Base-by-base conservation (phyloP, 106 monocot genomes). In the Iris macrosiphon region DNA sequence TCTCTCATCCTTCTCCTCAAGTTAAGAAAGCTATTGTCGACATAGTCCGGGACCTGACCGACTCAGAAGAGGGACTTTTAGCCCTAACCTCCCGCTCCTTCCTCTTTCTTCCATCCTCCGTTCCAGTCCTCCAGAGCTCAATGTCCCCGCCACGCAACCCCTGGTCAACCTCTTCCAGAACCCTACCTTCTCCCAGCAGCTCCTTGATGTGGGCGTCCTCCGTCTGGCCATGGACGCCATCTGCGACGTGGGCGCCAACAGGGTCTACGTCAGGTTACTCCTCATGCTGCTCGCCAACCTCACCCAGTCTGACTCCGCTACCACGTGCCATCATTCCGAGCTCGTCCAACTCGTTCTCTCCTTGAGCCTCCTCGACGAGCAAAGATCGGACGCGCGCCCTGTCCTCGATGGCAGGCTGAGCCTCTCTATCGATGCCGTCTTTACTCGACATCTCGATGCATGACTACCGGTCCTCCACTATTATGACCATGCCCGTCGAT, bases 251-350 rank as follows among this genome's bases (percentile, higher is more conserved):
- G 42, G 18, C 0, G 67, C 75, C 7, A 30, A 41, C 0, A 65
- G 31, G 19, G 43, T 83, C n/a, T 54, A 65, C 3, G 56, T 72
- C 21, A 42, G 70, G 29, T 66, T 90, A 9, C 79, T 96, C n/a
- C 90, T 96, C 90, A 83, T 96, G 86, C 79, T 96, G 10, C 73
- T 92, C 6, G 72, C 72, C 19, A 96, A 96, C 39, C 68, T 96
- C 69, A 96, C 89, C 20, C 96, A 96, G 57, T 40, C 65, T 30
- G 90, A 90, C 4, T 69, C 86, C 40, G 96, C 90, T 52, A 59
- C 68, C 59, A 44, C 25, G n/a, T n/a, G n/a, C n/a, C n/a, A n/a
- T n/a, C n/a, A n/a, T n/a, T n/a, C n/a, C n/a, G n/a, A n/a, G n/a
- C n/a, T n/a, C n/a, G n/a, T n/a, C n/a, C n/a, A n/a, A n/a, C n/a